Evolutionary conservation across 495 filamentous ascomycete genomes (phyloP), one percentile per base, ranked within the genome.

Genomic region (Peziza echinospora): DNA sequence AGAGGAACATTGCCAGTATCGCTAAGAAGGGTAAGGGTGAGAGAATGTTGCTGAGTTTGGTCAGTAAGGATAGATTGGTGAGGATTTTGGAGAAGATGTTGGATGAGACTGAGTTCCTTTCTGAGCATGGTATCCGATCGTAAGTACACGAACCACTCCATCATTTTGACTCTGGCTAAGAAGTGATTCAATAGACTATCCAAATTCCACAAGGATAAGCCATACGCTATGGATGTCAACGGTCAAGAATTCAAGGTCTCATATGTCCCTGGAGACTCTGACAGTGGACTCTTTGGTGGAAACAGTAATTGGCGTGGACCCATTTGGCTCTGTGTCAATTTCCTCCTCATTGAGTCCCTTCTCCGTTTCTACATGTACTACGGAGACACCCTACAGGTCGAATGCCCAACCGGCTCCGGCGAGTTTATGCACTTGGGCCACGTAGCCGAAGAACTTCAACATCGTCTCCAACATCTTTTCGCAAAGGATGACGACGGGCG

Each of bases 261-360:
- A 52, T 96, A 96, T 52, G 76, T 96, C 16, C 77, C 89, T 6
- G 89, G 87, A 13, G 89, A 96, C 58, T 93, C 87, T 1, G 84
- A 94, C 65, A 89, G 81, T 53, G 77, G 80, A 3, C 70, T 96
- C 10, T 96, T 96, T 55, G 87, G 87, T 30, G 87, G 87, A 24
- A 96, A 96, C 69, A 92, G 84, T 63, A 96, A 96, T 63, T 96
- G 87, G 87, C 74, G 87, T 53, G 75, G 72, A 17, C 87, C 89
- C 0, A 86, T 93, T 54, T 96, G 87, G 87, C 68, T 94, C 22
- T 89, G 84, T 51, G 84, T 93, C 63, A 96, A 96, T 56, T 93
- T 93, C 67, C 66, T 96, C 41, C 74, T 96, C 11, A 78, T 96
- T 47, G 87, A 96, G 60, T 86, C 84, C 2, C 69, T 93, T 4